Percentiles rank a stretch among this genome's conserved stretches.
phyloP scores from a whole-genome alignment of 306 rosid species.

The Lablab purpureus region DNA sequence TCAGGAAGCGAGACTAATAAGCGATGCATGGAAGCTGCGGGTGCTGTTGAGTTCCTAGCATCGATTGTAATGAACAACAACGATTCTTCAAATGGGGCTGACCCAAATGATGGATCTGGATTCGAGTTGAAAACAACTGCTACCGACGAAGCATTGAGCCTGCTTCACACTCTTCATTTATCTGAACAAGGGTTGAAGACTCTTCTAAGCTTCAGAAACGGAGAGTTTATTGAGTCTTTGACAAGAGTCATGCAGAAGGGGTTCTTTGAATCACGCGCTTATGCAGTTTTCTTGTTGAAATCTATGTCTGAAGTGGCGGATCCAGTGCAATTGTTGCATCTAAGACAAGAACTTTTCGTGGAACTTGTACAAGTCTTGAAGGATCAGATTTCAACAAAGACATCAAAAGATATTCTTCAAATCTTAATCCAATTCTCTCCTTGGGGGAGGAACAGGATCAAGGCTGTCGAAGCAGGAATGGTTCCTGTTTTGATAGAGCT shows the following conservation, averaged over 20 bases:
- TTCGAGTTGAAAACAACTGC: constrained; percentile 13
- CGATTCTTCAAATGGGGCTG: constrained; percentile 6
- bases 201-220: constrained; percentile 45
- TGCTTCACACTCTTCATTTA: constrained; percentile 65
- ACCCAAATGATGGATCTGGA: constrained; percentile 18
- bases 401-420: constrained; percentile 62
- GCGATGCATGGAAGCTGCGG: constrained; percentile 68
- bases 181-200: constrained; percentile 59
- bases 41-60: constrained; percentile 73
- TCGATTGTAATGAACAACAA: constrained; percentile 46
- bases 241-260: constrained; percentile 66
- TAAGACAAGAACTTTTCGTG: constrained; percentile 53
- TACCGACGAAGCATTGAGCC: constrained; percentile 66
- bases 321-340: constrained; percentile 41
- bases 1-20: constrained; percentile 74
- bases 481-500: constrained; percentile 68
- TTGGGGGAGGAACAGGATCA: constrained; percentile 74
- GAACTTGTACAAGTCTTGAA: constrained; percentile 61
- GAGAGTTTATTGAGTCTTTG: constrained; percentile 60
- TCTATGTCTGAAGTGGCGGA: constrained; percentile 69
- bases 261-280: constrained; percentile 75
- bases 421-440: constrained; percentile 57
- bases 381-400: constrained; percentile 68
- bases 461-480: constrained; percentile 70
- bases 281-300: constrained; percentile 69